Conservation (phyloP, 192 early-diverging fungal species). For the Entomortierella parvispora region DNA sequence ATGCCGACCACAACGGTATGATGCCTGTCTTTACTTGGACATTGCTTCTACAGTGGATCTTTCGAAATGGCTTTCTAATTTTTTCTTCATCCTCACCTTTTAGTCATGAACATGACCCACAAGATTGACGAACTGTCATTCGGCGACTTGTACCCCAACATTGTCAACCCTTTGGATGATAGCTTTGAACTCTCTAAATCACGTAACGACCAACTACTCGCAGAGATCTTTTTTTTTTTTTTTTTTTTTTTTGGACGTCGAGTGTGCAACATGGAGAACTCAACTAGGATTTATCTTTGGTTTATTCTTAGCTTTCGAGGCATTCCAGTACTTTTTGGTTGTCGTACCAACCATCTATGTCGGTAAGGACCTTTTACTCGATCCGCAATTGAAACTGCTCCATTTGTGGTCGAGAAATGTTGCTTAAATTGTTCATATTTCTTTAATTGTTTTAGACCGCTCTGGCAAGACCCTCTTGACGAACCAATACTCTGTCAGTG, state of each 20-base stretch:
- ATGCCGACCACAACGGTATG: conserved; percentile 73
- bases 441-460: conserved; percentile 77
- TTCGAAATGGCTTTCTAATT: conserved; percentile 9
- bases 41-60: neutral
- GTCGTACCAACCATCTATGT: conserved; percentile 65
- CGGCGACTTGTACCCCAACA: conserved; percentile 83
- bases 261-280: neutral
- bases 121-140: conserved; percentile 93
- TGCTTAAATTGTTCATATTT: neutral
- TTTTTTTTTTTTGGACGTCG: neutral
- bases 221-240: neutral
- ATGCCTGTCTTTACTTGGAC: neutral
- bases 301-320: conserved; percentile 77
- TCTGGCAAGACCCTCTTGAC: conserved; percentile 69
- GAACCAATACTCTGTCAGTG: conserved; percentile 95
- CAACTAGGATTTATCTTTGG: too few species aligned
- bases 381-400: neutral
- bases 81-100: neutral
- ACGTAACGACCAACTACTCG: conserved; percentile 42
- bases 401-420: neutral
- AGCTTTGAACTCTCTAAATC: conserved; percentile 72
- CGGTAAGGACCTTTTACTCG: conserved; percentile 6
- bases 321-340: conserved; percentile 90
- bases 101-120: conserved; percentile 95
- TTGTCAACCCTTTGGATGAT: conserved; percentile 90